Percentiles rank a stretch among this genome's conserved stretches.
These are phyloP conservation scores for Fusarium sp. DNA, from an alignment of 2,329 filamentous ascomycete genomes.

Conservation along the genomic window DNA sequence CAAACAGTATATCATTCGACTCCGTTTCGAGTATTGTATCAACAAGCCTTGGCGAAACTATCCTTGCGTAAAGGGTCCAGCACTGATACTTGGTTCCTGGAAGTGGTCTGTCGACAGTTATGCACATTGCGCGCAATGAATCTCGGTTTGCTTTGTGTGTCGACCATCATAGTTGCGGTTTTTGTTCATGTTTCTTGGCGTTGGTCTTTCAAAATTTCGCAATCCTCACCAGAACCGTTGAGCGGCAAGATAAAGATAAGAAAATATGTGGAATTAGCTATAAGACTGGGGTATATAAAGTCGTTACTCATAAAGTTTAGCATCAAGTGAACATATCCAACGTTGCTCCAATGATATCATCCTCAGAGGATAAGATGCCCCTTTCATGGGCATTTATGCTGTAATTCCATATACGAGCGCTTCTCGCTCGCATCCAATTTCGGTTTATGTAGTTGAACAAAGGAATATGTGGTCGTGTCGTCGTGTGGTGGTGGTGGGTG, in stretches of 20 bases:
- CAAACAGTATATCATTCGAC: neutral
- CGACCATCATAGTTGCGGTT: neutral
- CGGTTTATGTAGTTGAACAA: conserved; percentile 22
- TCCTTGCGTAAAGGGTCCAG: neutral
- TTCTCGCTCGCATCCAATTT: neutral
- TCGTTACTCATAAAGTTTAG: conserved; percentile 33
- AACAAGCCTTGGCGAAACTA: neutral
- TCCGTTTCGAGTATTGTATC: neutral
- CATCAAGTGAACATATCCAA: conserved; percentile 19
- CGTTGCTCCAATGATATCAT: conserved; percentile 18
- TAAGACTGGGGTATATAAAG: conserved; percentile 33
- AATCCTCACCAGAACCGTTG: neutral
- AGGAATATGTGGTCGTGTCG: conserved; percentile 28
- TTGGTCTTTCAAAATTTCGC: neutral
- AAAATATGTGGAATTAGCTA: conserved; percentile 27
- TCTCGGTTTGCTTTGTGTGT: neutral
- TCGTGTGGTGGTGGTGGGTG: neutral
- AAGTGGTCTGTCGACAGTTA: neutral
- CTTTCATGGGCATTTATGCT: neutral
- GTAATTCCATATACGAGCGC: neutral
- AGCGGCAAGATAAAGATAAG: neutral
- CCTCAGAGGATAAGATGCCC: conserved; percentile 16
- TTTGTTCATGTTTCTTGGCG: neutral
- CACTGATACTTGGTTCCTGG: neutral
- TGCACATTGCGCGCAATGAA: neutral